A percentile compares a stretch with the other conserved stretches of the same genome.
These are phyloP conservation scores for Boletus sp. DNA, from an alignment of 1,284 basidiomycete species.

Conservation along the genomic window DNA sequence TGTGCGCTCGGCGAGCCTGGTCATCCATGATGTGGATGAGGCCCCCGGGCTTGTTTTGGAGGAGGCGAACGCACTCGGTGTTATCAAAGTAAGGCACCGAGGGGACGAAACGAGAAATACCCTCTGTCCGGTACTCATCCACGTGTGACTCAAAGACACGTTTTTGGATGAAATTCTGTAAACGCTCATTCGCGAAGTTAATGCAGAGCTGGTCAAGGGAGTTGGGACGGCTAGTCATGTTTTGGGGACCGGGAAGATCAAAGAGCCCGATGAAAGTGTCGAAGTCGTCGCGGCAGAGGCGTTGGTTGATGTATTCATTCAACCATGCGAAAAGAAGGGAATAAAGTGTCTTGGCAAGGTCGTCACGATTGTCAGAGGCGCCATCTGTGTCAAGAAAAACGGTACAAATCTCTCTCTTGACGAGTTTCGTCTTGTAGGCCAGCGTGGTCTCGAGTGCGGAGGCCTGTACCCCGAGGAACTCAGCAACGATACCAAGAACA, in stretches of 20 bases:
- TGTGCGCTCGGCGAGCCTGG: slow-evolving; percentile 83
- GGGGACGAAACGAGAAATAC: slow-evolving; percentile 74
- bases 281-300: slow-evolving; percentile 90
- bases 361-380: slow-evolving; percentile 90
- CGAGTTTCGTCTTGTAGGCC: slow-evolving; percentile 90
- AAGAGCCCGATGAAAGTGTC: slow-evolving; percentile 93
- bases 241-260: slow-evolving; percentile 94
- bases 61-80: slow-evolving; percentile 83
- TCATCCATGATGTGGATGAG: slow-evolving; percentile 98
- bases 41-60: slow-evolving; percentile 89
- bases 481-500: slow-evolving; percentile 79
- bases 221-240: slow-evolving; percentile 82
- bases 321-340: slow-evolving; percentile 96
- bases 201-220: slow-evolving; percentile 96
- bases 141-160: slow-evolving; percentile 79
- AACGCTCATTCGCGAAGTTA: slow-evolving; percentile 93
- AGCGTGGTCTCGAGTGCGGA: slow-evolving; percentile 82
- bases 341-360: slow-evolving; percentile 92
- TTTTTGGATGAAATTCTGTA: slow-evolving; percentile 86
- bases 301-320: slow-evolving; percentile 95
- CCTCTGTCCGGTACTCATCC: slow-evolving; percentile 85
- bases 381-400: slow-evolving; percentile 95
- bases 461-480: slow-evolving; percentile 87
- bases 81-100: slow-evolving; percentile 90
- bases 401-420: slow-evolving; percentile 95